Evolutionary conservation across 352 stramenopile genomes (phyloP), one percentile per base, ranked within the genome.

Genomic region (Pythium biforme): DNA sequence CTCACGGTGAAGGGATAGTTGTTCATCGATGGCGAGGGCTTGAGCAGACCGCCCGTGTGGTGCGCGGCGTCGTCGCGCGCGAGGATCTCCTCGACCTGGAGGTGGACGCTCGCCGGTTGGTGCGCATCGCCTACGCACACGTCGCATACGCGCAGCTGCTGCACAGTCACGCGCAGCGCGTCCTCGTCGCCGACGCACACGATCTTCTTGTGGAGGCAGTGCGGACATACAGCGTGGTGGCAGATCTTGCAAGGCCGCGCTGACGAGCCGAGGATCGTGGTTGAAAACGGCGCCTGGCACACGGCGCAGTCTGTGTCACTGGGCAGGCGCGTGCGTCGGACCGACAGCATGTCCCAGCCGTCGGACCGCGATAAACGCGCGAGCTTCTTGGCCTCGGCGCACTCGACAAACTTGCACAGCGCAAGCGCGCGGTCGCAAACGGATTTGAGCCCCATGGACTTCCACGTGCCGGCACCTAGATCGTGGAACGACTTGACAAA

Each of bases 401-500:
- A 48, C n/a, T 26, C 31, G 14, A 26, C 34, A 37, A 56, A 56
- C 17, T 29, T 47, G 37, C 45, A 58, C 25, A 68, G 31, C 15
- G 60, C 52, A 0, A 68, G 22, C 17, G 48, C 53, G 8, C 53
- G 52, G 10, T 68, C 60, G 26, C 45, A 49, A 23, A 62, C 31
- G 19, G 33, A 46, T 14, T 50, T 49, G 45, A 68, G 37, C 8
- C 52, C 60, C 17, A 45, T 20, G 11, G 48, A 22, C 4, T 34
- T 47, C 60, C 60, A 62, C 15, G 51, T 55, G 34, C 43, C 41
- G 14, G 23, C 39, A 25, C 60, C 60, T 19, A 68, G n/a, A 34
- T 68, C 60, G 15, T 68, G 39, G 60, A 68, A 68, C 31, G 52
- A 59, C 60, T 68, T 68, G 53, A 62, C 60, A 14, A 68, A 61